These are phyloP conservation scores for Dactylonectria estremocensis DNA, from an alignment of 2,329 filamentous ascomycete species.

Conservation along the genomic window DNA sequence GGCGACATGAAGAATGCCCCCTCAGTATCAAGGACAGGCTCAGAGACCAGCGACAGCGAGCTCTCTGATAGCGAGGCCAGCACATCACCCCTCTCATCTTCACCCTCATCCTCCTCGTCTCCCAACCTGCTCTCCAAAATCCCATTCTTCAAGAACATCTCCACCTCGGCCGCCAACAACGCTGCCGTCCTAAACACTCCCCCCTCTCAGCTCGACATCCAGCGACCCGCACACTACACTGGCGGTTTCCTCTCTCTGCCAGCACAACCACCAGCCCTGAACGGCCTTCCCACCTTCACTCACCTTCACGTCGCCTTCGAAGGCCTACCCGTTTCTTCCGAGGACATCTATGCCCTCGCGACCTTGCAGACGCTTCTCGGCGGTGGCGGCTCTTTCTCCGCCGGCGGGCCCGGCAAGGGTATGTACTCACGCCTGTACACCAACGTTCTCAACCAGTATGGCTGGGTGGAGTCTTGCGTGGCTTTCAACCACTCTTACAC, in stretches of 20 bases:
- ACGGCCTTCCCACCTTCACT: slow-evolving; percentile 80
- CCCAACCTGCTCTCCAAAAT: slow-evolving; percentile 84
- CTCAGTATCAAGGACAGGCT: slow-evolving; percentile 68
- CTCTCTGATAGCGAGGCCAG: slow-evolving; percentile 54
- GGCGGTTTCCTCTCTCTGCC: slow-evolving; percentile 93
- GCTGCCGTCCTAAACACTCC: slow-evolving; percentile 68
- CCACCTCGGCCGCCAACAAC: slow-evolving; percentile 78
- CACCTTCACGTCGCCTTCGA: slow-evolving; percentile 98
- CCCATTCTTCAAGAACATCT: slow-evolving; percentile 91
- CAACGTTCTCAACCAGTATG: slow-evolving; percentile 96
- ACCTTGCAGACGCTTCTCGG: slow-evolving; percentile 96
- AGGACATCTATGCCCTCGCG: slow-evolving; percentile 96
- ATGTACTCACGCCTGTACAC: slow-evolving; percentile 99
- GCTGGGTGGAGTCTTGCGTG: slow-evolving; percentile 96
- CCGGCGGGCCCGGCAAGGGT: slow-evolving; percentile 96
- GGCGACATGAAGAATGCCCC: slow-evolving; percentile 83
- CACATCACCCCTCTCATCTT: slow-evolving; percentile 51
- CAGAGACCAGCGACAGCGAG: slow-evolving; percentile 68
- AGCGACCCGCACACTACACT: slow-evolving; percentile 84
- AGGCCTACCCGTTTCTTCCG: slow-evolving; percentile 88
- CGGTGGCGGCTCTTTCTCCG: slow-evolving; percentile 95
- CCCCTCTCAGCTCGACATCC: slow-evolving; percentile 69
- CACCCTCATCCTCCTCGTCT: slow-evolving; percentile 57
- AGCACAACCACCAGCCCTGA: slow-evolving; percentile 83
- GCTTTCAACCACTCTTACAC: slow-evolving; percentile 99